Conservation (phyloP, 2,329 filamentous ascomycete species). For the Chaetomium sp. region DNA sequence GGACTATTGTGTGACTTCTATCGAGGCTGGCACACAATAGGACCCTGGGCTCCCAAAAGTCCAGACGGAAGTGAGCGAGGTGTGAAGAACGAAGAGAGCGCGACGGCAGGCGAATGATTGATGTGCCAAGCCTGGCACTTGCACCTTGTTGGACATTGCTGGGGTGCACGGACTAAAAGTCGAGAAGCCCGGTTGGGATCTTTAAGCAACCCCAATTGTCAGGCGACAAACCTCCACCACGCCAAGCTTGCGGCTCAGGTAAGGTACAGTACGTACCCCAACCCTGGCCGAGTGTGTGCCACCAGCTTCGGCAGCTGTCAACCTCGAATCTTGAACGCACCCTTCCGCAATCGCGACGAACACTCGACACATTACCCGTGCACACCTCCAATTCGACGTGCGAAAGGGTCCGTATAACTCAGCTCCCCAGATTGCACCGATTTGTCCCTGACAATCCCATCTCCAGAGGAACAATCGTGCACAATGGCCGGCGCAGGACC, state of each 20-base stretch:
- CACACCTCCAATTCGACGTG: conserved; percentile 21
- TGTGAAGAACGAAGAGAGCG: not conserved
- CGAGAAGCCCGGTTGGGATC: not conserved
- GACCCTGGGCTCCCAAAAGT: not conserved
- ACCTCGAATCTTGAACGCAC: conserved; percentile 12
- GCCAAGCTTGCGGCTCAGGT: not conserved
- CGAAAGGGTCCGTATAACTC: conserved; percentile 10
- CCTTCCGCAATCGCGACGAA: conserved; percentile 18
- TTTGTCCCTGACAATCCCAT: conserved; percentile 12
- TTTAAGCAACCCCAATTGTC: conserved; percentile 15
- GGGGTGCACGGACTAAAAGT: conserved; percentile 4
- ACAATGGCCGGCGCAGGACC: conserved; percentile 45
- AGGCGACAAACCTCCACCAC: conserved; percentile 7
- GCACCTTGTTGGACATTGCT: conserved; percentile 27
- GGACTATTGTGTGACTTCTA: conserved; percentile 9
- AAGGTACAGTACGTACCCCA: conserved; percentile 25
- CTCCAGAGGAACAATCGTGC: conserved; percentile 27
- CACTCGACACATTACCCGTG: conserved; percentile 8
- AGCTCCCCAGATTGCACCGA: not conserved
- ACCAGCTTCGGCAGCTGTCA: not conserved
- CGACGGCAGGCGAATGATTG: not conserved
- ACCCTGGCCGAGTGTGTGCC: conserved; percentile 20
- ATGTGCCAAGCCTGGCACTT: conserved; percentile 19
- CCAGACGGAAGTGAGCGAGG: not conserved
- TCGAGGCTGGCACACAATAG: conserved; percentile 13